A percentile compares a stretch with the other conserved stretches of the same genome.
Evolutionary conservation across 2,329 filamentous ascomycete species (phyloP).

Genomic region (Phialophora verrucosa): DNA sequence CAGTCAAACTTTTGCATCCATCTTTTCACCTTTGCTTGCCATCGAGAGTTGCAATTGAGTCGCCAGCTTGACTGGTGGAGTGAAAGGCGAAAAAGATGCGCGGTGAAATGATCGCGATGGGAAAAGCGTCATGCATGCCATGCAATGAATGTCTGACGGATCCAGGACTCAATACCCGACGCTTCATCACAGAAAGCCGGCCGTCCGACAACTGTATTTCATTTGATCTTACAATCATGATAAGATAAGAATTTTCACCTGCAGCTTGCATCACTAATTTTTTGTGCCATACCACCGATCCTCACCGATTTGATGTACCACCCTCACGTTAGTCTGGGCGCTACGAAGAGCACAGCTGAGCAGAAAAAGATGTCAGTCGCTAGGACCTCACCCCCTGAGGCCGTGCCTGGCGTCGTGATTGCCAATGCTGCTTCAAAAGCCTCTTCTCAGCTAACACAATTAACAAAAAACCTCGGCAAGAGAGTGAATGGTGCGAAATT

Average conservation of each 20-base stretch:
- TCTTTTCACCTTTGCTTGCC: conserved; percentile 3
- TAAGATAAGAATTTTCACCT: conserved; percentile 16
- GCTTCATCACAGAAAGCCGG: not conserved
- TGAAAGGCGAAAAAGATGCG: conserved; percentile 3
- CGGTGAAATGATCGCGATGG: not conserved
- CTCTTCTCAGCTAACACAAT: conserved; percentile 1
- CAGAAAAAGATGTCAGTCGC: conserved; percentile 16
- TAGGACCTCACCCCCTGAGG: conserved; percentile 2
- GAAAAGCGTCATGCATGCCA: conserved; percentile 11
- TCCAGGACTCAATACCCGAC: not conserved
- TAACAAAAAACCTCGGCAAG: conserved; percentile 24
- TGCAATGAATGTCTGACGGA: not conserved
- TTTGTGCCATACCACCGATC: not conserved
- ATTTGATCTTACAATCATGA: not conserved
- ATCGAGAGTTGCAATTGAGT: conserved; percentile 5
- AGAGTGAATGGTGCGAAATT: conserved; percentile 33
- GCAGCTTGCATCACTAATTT: not conserved
- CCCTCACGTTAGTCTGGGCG: not conserved
- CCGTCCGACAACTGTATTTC: not conserved
- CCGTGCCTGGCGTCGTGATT: not conserved
- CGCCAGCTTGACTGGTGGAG: conserved; percentile 1
- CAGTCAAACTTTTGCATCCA: conserved; percentile 15
- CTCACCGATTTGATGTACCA: not conserved
- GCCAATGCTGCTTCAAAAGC: not conserved
- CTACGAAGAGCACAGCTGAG: not conserved